A percentile compares a stretch with the other conserved stretches of the same genome.
Evolutionary conservation across 2,329 filamentous ascomycete genomes (phyloP).

Genomic region (Paecilomyces niveus): DNA sequence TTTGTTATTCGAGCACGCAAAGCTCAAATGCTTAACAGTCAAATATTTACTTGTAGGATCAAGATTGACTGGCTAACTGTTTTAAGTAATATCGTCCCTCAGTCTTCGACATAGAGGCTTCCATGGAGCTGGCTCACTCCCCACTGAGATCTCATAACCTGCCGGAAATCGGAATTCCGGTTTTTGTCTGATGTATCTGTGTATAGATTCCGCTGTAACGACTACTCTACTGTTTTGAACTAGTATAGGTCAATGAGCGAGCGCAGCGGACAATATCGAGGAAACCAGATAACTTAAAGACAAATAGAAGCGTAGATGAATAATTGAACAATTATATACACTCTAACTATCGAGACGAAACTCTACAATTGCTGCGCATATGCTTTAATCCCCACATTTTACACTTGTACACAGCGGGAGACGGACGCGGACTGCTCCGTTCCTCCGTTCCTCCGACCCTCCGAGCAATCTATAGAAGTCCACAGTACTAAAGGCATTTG

Average conservation of each 20-base stretch:
- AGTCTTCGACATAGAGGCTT: background rate
- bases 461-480: background rate
- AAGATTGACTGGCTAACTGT: too few species aligned
- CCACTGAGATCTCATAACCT: too few species aligned
- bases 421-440: background rate
- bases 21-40: background rate
- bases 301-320: background rate
- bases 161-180: background rate
- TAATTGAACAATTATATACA: background rate
- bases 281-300: too few species aligned
- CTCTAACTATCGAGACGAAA: background rate
- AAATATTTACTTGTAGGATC: background rate
- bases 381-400: background rate
- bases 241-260: background rate
- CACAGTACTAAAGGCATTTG: background rate
- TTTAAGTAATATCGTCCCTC: background rate
- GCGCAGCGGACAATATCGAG: background rate
- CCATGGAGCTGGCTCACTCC: too few species aligned
- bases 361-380: background rate
- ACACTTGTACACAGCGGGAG: background rate
- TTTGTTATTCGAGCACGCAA: background rate
- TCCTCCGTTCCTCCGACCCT: background rate
- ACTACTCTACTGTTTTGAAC: background rate
- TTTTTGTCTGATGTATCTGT: background rate
- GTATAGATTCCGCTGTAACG: background rate